A percentile compares a stretch with the other conserved stretches of the same genome.
Evolutionary conservation across 805 yeast genomes (phyloP).

Genomic region (Saccharomyces cerevisiae): DNA sequence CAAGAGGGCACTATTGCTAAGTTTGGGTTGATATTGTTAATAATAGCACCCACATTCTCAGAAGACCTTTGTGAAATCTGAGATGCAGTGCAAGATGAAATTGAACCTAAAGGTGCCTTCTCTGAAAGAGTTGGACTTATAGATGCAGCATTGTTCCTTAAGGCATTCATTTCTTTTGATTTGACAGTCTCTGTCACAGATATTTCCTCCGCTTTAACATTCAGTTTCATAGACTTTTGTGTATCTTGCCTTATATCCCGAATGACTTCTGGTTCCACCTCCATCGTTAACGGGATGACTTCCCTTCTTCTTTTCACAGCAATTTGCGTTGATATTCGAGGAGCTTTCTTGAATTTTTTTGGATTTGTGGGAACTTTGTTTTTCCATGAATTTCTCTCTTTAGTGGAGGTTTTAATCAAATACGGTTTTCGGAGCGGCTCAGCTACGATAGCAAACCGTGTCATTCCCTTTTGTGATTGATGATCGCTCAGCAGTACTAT

Average conservation of each 20-base stretch:
- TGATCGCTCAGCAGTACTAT: conserved; percentile 5
- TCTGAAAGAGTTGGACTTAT: neutral
- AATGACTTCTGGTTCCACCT: neutral
- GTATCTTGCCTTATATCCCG: neutral
- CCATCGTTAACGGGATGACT: conserved; percentile 5
- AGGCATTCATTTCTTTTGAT: too few relatives aligned
- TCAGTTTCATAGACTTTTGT: neutral
- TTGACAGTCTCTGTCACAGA: neutral
- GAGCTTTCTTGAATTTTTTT: conserved; percentile 9
- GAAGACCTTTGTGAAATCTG: neutral
- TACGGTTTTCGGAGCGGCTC: conserved; percentile 27
- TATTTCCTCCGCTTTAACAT: neutral
- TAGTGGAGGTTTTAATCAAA: conserved; percentile 14
- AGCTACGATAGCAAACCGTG: conserved; percentile 20
- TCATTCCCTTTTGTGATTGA: neutral
- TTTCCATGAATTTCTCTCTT: conserved; percentile 18
- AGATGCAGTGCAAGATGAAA: neutral
- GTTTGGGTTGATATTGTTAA: neutral
- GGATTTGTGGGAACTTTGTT: conserved; percentile 1
- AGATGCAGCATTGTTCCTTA: neutral
- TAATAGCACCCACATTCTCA: neutral
- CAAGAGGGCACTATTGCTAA: neutral
- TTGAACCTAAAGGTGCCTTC: neutral
- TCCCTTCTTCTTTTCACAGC: conserved; percentile 10
- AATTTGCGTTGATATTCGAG: conserved; percentile 14